Evolutionary conservation across 768 basidiomycete species (phyloP).

Genomic region (Termitomyces sp.): DNA sequence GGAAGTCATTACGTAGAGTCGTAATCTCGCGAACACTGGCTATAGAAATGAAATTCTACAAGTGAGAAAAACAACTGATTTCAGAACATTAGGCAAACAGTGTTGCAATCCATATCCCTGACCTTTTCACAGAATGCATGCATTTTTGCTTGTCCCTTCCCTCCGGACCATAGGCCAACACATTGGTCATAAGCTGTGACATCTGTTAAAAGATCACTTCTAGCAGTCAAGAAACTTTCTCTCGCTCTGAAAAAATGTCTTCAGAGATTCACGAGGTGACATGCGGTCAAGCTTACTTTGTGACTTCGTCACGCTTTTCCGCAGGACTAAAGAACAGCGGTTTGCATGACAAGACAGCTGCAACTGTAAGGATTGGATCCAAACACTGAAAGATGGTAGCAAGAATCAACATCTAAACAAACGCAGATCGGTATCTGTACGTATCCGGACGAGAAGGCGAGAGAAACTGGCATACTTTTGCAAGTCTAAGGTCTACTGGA

Average conservation of each 20-base stretch:
- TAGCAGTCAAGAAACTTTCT: conserved; percentile 56
- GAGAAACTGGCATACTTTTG: conserved; percentile 47
- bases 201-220: conserved; percentile 85
- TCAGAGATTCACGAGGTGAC: not conserved
- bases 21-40: conserved; percentile 73
- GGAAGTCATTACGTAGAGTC: conserved; percentile 72
- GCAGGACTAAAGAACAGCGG: conserved; percentile 78
- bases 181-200: conserved; percentile 69
- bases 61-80: not conserved
- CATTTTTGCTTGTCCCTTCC: conserved; percentile 39
- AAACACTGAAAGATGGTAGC: conserved; percentile 81
- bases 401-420: conserved; percentile 76
- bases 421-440: not conserved
- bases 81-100: not conserved
- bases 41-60: conserved; percentile 77
- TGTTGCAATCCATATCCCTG: not conserved
- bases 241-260: conserved; percentile 49
- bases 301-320: conserved; percentile 80
- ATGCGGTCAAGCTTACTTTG: conserved; percentile 38
- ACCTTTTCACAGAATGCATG: conserved; percentile 71
- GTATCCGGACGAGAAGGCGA: not conserved
- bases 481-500: conserved; percentile 84
- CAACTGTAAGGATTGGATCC: conserved; percentile 75
- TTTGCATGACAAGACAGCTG: conserved; percentile 81
- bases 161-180: conserved; percentile 40